Percentiles rank a stretch among this genome's conserved stretches.
Conservation (phyloP, 768 basidiomycete species). For the Kondoa subrosea region DNA sequence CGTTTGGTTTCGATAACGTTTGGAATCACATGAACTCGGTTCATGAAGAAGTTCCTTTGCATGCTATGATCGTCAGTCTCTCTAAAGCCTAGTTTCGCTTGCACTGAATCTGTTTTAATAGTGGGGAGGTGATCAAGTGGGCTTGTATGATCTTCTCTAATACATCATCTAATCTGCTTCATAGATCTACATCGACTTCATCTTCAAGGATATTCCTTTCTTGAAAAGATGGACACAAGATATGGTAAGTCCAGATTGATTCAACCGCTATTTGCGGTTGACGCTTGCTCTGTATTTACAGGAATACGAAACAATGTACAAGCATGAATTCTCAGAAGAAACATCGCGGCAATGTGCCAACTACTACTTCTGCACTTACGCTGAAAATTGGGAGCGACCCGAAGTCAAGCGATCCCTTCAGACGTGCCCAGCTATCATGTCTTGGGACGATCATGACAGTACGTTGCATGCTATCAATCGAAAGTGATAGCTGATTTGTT, state of each 20-base stretch:
- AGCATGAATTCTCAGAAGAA: constrained; percentile 21
- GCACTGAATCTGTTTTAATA: background rate
- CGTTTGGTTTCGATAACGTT: constrained; percentile 19
- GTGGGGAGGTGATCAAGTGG: constrained; percentile 18
- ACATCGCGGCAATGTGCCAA: constrained; percentile 7
- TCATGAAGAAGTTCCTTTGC: constrained; percentile 13
- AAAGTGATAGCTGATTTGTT: background rate
- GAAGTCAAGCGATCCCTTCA: constrained; percentile 15
- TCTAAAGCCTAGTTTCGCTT: background rate
- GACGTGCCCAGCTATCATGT: constrained; percentile 16
- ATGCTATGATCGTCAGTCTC: constrained; percentile 2
- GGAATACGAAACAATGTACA: constrained; percentile 5
- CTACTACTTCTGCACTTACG: constrained; percentile 21
- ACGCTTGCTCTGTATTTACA: constrained; percentile 1
- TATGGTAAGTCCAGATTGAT: constrained; percentile 8
- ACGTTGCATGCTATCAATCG: background rate
- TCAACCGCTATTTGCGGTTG: background rate
- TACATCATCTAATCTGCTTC: background rate
- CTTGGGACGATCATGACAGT: constrained; percentile 14
- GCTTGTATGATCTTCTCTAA: background rate
- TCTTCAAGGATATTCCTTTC: constrained; percentile 21
- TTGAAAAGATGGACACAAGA: constrained; percentile 17
- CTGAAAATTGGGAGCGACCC: constrained; percentile 19
- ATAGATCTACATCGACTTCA: constrained; percentile 14
- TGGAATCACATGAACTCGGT: constrained; percentile 19